phyloP scores from a whole-genome alignment of 1,284 basidiomycete species.

The Megacollybia platyphylla region DNA sequence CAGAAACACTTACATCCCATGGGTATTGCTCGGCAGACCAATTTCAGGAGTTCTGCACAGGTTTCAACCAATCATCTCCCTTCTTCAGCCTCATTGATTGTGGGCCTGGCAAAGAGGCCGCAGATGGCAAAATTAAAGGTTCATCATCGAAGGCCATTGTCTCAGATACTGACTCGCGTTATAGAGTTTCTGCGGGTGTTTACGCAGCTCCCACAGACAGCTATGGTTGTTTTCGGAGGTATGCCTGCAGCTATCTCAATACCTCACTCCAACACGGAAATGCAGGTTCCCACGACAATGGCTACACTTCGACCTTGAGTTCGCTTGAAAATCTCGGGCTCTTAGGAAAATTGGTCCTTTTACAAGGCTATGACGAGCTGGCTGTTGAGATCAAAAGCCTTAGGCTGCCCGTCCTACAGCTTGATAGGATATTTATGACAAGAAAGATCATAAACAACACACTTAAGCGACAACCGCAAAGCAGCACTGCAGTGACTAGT shows the following conservation, averaged over 20 bases:
- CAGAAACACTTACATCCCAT: conserved; percentile 22
- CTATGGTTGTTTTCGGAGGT: conserved; percentile 31
- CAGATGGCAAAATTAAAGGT: conserved; percentile 45
- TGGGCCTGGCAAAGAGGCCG: conserved; percentile 42
- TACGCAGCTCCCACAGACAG: conserved; percentile 30
- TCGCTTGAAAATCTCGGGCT: conserved; percentile 35
- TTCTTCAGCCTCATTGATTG: conserved; percentile 41
- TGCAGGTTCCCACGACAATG: conserved; percentile 37
- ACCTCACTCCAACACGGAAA: neutral
- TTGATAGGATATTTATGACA: conserved; percentile 35
- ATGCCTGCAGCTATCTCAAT: neutral
- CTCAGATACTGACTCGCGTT: neutral
- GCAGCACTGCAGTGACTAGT: neutral
- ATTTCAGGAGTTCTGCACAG: conserved; percentile 30
- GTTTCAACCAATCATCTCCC: conserved; percentile 32
- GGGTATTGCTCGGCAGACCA: conserved; percentile 22
- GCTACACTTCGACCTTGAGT: conserved; percentile 35
- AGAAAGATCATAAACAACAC: conserved; percentile 20
- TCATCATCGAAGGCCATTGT: neutral
- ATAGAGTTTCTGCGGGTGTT: conserved; percentile 30
- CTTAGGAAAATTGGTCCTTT: conserved; percentile 33
- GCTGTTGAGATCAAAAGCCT: conserved; percentile 30
- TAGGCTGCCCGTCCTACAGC: conserved; percentile 25
- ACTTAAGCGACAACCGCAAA: neutral
- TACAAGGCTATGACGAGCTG: conserved; percentile 34